Evolutionary conservation across 1,284 basidiomycete genomes (phyloP).

Genomic region (Trichosporon coremiiforme): DNA sequence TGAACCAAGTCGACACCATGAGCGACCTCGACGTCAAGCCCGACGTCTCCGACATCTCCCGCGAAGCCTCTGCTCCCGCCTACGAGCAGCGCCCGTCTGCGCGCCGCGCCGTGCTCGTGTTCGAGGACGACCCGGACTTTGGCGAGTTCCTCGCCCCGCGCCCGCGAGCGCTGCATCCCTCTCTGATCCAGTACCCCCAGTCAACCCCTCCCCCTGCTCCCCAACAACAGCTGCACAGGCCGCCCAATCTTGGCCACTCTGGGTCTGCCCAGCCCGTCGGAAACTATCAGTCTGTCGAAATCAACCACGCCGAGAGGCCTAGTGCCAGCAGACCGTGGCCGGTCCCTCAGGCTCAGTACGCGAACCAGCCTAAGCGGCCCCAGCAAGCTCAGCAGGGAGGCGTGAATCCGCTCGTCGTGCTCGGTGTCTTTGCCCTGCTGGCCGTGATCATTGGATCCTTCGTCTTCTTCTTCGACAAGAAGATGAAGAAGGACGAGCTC

Average conservation of each 20-base stretch:
- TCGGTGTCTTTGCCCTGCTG: no score
- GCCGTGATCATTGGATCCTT: background rate
- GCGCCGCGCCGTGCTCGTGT: conserved; percentile 5
- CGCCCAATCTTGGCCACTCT: background rate
- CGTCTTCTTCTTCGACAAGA: conserved; percentile 8
- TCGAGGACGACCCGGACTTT: conserved; percentile 1
- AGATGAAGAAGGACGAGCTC: background rate
- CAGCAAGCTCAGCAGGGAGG: background rate
- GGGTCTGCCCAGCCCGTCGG: background rate
- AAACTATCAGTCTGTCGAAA: background rate
- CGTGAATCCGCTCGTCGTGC: background rate
- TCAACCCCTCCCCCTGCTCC: background rate
- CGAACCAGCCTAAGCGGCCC: background rate
- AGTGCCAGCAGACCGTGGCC: background rate
- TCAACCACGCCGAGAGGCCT: background rate
- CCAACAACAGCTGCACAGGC: background rate
- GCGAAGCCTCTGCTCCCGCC: background rate
- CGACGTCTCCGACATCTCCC: background rate
- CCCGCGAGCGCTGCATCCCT: background rate
- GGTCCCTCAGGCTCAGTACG: background rate
- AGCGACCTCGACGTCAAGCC: conserved; percentile 6
- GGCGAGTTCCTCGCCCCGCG: conserved; percentile 9
- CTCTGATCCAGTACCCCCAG: background rate
- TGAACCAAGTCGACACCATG: background rate
- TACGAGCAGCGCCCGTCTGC: background rate